phyloP scores from a whole-genome alignment of 2,329 filamentous ascomycete species.

The Verticillium klebahnii region DNA sequence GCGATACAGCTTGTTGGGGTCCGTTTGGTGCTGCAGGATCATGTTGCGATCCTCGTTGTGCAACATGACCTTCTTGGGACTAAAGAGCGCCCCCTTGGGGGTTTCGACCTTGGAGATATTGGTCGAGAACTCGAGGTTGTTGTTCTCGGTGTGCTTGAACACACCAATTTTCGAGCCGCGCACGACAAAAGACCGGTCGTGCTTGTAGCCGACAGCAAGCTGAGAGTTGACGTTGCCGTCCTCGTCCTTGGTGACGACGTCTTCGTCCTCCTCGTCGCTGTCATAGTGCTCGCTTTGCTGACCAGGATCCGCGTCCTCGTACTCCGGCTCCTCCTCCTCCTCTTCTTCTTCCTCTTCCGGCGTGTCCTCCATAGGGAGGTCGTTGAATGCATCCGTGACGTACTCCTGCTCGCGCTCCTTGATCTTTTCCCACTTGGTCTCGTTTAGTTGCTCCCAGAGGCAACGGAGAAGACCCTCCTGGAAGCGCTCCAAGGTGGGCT shows the following conservation, averaged over 20 bases:
- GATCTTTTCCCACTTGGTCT: conserved; percentile 88
- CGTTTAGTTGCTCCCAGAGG: conserved; percentile 92
- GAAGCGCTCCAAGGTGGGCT: conserved; percentile 74
- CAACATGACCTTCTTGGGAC: conserved; percentile 94
- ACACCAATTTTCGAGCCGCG: conserved; percentile 97
- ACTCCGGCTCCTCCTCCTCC: conserved; percentile 50
- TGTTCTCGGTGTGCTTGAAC: conserved; percentile 92
- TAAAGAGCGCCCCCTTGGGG: conserved; percentile 80
- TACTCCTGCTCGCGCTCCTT: conserved; percentile 94
- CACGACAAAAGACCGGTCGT: conserved; percentile 95
- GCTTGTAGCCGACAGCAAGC: conserved; percentile 92
- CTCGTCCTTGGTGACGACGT: conserved; percentile 60
- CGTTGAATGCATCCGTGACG: conserved; percentile 90
- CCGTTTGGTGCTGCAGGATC: conserved; percentile 76
- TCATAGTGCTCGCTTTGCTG: conserved; percentile 66
- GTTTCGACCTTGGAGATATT: conserved; percentile 96
- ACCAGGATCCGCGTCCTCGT: conserved; percentile 58
- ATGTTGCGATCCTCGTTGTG: conserved; percentile 87
- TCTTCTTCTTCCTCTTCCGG: conserved; percentile 37
- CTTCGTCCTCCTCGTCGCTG: conserved; percentile 72
- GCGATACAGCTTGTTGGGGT: conserved; percentile 87
- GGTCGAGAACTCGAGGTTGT: conserved; percentile 91
- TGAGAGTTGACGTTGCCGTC: conserved; percentile 89
- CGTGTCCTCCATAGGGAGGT: conserved; percentile 84
- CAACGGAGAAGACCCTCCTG: conserved; percentile 94